phyloP scores from a whole-genome alignment of 2,329 filamentous ascomycete species.

The Dactylellina parvicollis region DNA sequence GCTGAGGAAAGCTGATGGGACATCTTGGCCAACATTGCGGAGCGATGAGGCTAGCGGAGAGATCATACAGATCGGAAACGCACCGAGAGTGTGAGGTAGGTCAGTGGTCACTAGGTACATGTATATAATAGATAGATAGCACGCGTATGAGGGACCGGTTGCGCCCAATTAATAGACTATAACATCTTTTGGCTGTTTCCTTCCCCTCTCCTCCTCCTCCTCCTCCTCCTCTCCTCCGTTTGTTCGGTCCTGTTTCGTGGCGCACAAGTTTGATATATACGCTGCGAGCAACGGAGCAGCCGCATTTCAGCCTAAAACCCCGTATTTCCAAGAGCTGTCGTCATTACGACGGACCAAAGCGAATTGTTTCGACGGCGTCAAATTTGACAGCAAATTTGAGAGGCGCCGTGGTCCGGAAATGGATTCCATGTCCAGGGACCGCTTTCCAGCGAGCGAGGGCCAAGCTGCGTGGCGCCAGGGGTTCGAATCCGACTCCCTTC shows the following conservation, averaged over 20 bases:
- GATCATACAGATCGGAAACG: conserved; percentile 88
- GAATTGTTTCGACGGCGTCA: background rate
- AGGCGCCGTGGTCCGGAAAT: conserved; percentile 1
- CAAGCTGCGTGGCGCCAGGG: conserved; percentile 25
- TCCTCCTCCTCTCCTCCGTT: no score
- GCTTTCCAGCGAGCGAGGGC: background rate
- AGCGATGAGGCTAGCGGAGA: conserved; percentile 80
- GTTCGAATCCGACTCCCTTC: background rate
- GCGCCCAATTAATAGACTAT: no score
- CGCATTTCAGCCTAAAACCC: conserved; percentile 50
- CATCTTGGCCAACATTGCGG: conserved; percentile 84
- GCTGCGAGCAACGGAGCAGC: no score
- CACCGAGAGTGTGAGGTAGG: conserved; percentile 68
- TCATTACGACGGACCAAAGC: background rate
- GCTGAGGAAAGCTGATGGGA: conserved; percentile 65
- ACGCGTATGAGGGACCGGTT: no score
- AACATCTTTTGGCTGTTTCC: no score
- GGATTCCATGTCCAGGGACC: conserved; percentile 22
- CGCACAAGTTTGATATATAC: no score
- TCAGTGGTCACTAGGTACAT: background rate
- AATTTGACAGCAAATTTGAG: background rate
- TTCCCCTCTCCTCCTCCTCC: no score
- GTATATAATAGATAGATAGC: background rate
- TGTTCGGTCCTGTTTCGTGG: no score
- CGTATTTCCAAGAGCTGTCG: conserved; percentile 15